Evolutionary conservation across 805 yeast species (phyloP), one percentile per base, ranked within the genome.

Genomic region (Nakazawaea pomicola): DNA sequence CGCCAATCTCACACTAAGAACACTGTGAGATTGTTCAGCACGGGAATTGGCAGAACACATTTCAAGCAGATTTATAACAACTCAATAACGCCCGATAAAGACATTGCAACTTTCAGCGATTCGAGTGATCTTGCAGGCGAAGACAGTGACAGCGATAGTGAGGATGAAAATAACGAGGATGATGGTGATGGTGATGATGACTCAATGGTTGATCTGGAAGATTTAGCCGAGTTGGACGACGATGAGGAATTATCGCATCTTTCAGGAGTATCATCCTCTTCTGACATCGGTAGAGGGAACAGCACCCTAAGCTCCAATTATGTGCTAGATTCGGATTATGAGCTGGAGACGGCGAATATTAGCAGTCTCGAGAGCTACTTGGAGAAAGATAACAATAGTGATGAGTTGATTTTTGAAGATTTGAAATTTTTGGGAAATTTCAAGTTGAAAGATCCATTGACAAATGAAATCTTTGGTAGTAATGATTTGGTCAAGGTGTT

Each of bases 391-490:
- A 29, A 27, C 15, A 28, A 29, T 15, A 18, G 20, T 19, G 46
- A 42, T 11, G 45, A 46, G 15, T 33, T 36, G 29, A 34, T 28
- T 6, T 30, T 35, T 28, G 41, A 46, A 30, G 31, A 44, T 19
- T 36, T 51, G 27, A 40, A 43, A 15, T 38, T 40, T 11, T 38
- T 51, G 19, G 43, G 43, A 6, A 36, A 41, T 23, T 47, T 36
- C 29, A 44, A 46, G 24, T 57, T 78, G 2, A 57, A 65, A 29
- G 81, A 76, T 51, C 83, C 81, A 2, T 52, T 70, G 14, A 69
- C 76, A 3, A 60, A 63, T 15, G 70, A 67, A 29, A 42, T 59
- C 3, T 76, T 64, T 50, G 48, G 49, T 9, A 56, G 54, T 16
- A 49, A 53, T 0, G 69, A 68, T 3, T 52, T 76, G 40, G 58